Evolutionary conservation across 192 early-diverging fungal species (phyloP), one percentile per base, ranked within the genome.

Genomic region (Pilaira anomala): DNA sequence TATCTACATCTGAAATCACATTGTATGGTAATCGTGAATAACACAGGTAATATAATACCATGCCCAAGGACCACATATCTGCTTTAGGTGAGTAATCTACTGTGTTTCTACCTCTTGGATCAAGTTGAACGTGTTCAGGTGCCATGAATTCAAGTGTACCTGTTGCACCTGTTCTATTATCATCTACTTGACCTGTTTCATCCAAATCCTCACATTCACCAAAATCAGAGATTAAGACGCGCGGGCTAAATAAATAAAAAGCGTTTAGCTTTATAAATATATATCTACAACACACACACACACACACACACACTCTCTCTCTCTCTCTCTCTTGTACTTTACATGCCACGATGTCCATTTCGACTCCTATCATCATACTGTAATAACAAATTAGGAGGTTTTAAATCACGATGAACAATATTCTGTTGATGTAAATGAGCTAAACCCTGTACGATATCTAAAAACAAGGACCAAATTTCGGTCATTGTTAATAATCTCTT

Each of bases 91-190:
- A 90, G 71, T 93, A 93, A 49, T 87, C 87, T 46, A 90, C 83
- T 18, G 82, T 63, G 61, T 87, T 96, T 22, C 79, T 76, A 16
- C 94, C 95, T 1, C 68, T 52, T 12, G 60, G 44, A 54, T 76
- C 60, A 40, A 67, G 25, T 3, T 67, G 66, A 6, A 90, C 53
- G 14, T 89, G 74, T 68, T 90, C 91, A 0, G 94, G 95, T 7
- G 95, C 92, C 88, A 94, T 91, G 67, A 96, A 97, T 54, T 98
- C 96, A 11, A 97, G 66, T 0, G 94, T 96, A 8, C 94, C 94
- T 0, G 96, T 98, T 1, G 94, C 93, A 8, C 96, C 95, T 2
- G 95, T 97, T 26, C 95, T 85, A 54, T 71, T 66, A 18, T 51
- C 29, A n/a, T 87, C 79, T 12, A 88, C 80, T 50, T 85, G 81